phyloP scores from a whole-genome alignment of 495 filamentous ascomycete species.

The Penicillium waksmanii region DNA sequence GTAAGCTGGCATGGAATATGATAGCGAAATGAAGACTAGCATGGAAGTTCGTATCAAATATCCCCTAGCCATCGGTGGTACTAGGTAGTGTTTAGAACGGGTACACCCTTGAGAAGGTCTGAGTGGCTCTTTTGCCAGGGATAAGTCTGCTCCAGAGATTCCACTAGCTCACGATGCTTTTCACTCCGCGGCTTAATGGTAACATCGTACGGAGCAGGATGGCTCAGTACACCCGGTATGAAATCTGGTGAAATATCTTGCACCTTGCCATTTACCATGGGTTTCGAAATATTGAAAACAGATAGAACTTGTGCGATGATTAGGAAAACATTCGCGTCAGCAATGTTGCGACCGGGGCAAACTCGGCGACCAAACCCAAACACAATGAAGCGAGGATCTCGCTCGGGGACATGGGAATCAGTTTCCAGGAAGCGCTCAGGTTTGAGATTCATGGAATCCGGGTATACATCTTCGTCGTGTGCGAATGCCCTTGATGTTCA shows the following conservation, averaged over 20 bases:
- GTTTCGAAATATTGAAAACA: conserved; percentile 44
- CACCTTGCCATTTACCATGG: conserved; percentile 32
- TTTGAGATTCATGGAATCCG: conserved; percentile 27
- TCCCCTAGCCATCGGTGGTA: neutral
- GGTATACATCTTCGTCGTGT: conserved; percentile 26
- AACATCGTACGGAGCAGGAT: conserved; percentile 40
- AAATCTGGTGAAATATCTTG: conserved; percentile 33
- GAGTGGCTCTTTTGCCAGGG: conserved; percentile 51
- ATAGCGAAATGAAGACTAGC: too few relatives aligned
- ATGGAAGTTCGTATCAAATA: too few relatives aligned
- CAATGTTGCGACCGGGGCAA: conserved; percentile 39
- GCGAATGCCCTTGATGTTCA: conserved; percentile 32
- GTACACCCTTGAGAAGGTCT: neutral
- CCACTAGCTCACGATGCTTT: conserved; percentile 35
- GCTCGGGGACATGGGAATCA: conserved; percentile 24
- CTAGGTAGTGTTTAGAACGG: neutral
- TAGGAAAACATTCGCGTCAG: conserved; percentile 39
- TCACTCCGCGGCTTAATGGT: conserved; percentile 37
- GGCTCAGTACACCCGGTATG: conserved; percentile 41
- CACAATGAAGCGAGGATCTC: conserved; percentile 35
- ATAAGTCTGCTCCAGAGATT: conserved; percentile 39
- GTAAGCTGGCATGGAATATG: too few relatives aligned
- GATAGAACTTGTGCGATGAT: conserved; percentile 39
- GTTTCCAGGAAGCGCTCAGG: conserved; percentile 41
- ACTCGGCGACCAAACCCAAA: neutral